These are phyloP conservation scores for Fraxinus pennsylvanica DNA, from an alignment of 257 asterid species.

Conservation along the genomic window DNA sequence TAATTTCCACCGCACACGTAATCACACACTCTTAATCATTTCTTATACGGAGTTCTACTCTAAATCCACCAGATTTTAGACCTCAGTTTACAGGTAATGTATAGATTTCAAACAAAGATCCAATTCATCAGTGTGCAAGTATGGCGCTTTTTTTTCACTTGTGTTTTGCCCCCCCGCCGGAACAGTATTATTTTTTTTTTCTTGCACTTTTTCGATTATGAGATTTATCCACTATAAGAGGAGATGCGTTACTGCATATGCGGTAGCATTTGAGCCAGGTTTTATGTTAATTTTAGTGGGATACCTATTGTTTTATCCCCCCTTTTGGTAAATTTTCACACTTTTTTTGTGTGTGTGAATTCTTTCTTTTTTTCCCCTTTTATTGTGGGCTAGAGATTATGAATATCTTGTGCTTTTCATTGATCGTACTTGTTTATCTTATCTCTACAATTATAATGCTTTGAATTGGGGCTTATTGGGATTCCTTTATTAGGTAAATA, in stretches of 20 bases:
- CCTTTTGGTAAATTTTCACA: background rate
- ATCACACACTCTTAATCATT: background rate
- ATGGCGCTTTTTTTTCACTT: background rate
- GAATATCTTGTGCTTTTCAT: background rate
- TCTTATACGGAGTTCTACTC: conserved; percentile 1
- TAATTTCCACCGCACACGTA: conserved; percentile 15
- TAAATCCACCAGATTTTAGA: background rate
- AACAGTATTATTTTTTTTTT: background rate
- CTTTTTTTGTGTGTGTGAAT: background rate
- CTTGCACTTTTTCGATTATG: background rate
- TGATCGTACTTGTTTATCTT: background rate
- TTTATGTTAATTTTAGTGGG: background rate
- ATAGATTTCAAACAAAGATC: background rate
- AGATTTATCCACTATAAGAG: background rate
- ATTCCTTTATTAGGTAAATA: background rate
- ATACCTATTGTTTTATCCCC: background rate
- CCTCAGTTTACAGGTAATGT: conserved; percentile 8
- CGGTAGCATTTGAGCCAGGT: background rate
- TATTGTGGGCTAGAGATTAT: background rate
- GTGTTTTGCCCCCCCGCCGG: background rate
- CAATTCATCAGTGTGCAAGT: background rate
- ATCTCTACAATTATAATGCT: background rate
- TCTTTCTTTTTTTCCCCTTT: background rate
- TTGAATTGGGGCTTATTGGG: background rate
- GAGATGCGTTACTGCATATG: background rate